Evolutionary conservation across 495 filamentous ascomycete species (phyloP).

Genomic region (Aspergillus leporis): DNA sequence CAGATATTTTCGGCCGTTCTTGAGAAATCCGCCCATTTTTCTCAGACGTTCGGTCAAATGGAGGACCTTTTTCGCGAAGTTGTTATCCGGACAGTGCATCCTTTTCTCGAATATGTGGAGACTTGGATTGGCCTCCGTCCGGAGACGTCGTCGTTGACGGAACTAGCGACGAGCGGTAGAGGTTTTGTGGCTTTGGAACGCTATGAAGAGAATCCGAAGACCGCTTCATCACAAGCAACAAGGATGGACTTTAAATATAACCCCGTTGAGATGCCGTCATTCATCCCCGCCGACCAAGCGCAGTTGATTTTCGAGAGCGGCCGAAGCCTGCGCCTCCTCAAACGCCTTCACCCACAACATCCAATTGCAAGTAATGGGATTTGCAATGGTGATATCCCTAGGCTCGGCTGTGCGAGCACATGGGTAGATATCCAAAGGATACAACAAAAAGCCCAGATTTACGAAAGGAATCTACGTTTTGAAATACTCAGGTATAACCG

Average conservation of each 20-base stretch:
- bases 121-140: constrained; percentile 75
- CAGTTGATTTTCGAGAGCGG: constrained; percentile 74
- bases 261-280: constrained; percentile 62
- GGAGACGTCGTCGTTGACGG: constrained; percentile 47
- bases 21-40: constrained; percentile 59
- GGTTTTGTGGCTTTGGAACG: constrained; percentile 62
- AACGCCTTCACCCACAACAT: constrained; percentile 73
- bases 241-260: constrained; percentile 62
- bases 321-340: constrained; percentile 71
- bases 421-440: constrained; percentile 72
- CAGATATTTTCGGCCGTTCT: constrained; percentile 69
- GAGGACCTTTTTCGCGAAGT: constrained; percentile 66
- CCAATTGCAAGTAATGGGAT: constrained; percentile 60
- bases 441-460: constrained; percentile 59
- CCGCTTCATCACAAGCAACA: constrained; percentile 51
- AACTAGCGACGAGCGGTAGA: constrained; percentile 44
- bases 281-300: constrained; percentile 64
- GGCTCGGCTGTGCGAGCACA: constrained; percentile 69
- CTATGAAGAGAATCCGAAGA: constrained; percentile 50
- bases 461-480: constrained; percentile 54
- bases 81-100: constrained; percentile 57
- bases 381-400: constrained; percentile 49
- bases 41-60: constrained; percentile 62
- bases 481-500: constrained; percentile 44
- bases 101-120: constrained; percentile 72